Evolutionary conservation across 805 yeast genomes (phyloP).

Genomic region (Scheffersomyces coipomensis): DNA sequence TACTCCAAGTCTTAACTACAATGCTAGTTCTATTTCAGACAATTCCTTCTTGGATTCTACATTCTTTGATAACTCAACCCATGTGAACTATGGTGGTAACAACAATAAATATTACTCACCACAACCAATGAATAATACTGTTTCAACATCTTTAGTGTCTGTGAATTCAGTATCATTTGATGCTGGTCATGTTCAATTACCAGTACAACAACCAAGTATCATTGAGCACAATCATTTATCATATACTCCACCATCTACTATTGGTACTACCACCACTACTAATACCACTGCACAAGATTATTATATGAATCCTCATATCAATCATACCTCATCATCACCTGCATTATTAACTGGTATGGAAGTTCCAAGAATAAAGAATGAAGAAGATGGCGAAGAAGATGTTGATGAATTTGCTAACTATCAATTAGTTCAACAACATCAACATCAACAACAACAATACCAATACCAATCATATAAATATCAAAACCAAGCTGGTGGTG

Average conservation of each 20-base stretch:
- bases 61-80: not conserved
- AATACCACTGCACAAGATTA: not conserved
- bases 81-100: not conserved
- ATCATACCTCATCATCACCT: not conserved
- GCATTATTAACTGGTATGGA: not conserved
- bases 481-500: not conserved
- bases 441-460: not conserved
- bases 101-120: not conserved
- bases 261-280: not conserved
- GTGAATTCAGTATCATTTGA: not conserved
- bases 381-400: not conserved
- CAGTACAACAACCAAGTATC: not conserved
- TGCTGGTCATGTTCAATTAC: not conserved
- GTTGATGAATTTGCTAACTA: not conserved
- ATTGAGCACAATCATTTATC: not conserved
- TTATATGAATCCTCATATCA: not conserved
- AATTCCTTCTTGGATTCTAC: not conserved
- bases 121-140: not conserved
- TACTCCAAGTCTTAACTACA: not conserved
- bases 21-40: not conserved
- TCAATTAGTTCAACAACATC: not conserved
- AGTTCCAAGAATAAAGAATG: conserved; percentile 1
- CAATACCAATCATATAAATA: not conserved
- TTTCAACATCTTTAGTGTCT: not conserved
- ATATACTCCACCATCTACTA: not conserved